A percentile compares a stretch with the other conserved stretches of the same genome.
Conservation (phyloP, 345 rosid species). For the Eucalyptus cloeziana region DNA sequence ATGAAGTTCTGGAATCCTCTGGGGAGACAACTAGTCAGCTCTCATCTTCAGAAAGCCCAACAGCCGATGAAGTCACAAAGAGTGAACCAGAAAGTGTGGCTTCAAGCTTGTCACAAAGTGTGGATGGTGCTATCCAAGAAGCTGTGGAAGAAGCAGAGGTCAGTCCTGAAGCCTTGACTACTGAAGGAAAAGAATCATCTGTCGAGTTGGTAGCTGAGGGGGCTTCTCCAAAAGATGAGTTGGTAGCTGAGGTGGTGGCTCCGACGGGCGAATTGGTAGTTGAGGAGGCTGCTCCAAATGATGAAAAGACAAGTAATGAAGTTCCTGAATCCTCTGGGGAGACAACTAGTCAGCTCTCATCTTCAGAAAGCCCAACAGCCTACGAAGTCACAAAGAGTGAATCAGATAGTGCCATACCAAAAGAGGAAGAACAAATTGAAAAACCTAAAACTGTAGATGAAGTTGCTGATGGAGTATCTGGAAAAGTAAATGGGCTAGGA, state of each 20-base stretch:
- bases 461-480: slow-evolving; percentile 3
- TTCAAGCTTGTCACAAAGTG: background rate
- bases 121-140: slow-evolving; percentile 4
- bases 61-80: slow-evolving; percentile 10
- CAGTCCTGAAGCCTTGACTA: background rate
- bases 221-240: background rate
- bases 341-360: slow-evolving; percentile 13
- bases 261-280: background rate
- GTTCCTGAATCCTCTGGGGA: slow-evolving; percentile 15
- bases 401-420: slow-evolving; percentile 6
- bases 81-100: slow-evolving; percentile 4
- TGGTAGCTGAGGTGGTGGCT: background rate
- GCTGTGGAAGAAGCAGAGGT: slow-evolving; percentile 4
- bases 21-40: slow-evolving; percentile 23
- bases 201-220: slow-evolving; percentile 1
- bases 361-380: slow-evolving; percentile 23
- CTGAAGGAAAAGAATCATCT: slow-evolving; percentile 7
- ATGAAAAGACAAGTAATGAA: slow-evolving; percentile 3
- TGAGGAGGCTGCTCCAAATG: background rate
- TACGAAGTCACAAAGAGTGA: slow-evolving; percentile 10
- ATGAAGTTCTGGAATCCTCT: slow-evolving; percentile 7
- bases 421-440: slow-evolving; percentile 9
- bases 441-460: background rate
- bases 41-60: slow-evolving; percentile 23
- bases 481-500: slow-evolving; percentile 10